Base-by-base conservation (phyloP, 768 basidiomycete genomes). In the Rhizopogon vinicolor region DNA sequence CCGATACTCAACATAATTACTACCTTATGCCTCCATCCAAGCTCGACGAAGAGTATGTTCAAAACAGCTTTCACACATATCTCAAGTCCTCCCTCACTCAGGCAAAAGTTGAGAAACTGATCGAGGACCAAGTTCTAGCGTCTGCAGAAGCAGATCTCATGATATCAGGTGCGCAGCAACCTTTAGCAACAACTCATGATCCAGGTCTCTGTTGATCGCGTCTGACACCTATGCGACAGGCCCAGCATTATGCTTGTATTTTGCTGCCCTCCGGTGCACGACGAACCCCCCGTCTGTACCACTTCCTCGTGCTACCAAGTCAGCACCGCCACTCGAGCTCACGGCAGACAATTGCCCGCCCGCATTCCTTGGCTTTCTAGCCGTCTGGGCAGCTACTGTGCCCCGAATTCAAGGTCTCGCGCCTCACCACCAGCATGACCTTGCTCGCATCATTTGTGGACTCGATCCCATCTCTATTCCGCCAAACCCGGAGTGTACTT, bases 81-180 rank as follows among this genome's bases (percentile, higher is more conserved):
- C 81, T 93, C 62, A 87, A 86, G 62, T 87, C 86, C 1, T 89
- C 89, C 0, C 72, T 93, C 10, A 78, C 87, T 0, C 84, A 86
- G 62, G 92, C 91, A 0, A 91, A 89, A 63, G 80, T 77, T 0
- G 92, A 94, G 68, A 72, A 75, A 3, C 74, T 94, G 2, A 73
- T 94, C 35, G 87, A 89, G 63, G 80, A 81, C 7, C 85, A 90
- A 41, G 68, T 90, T 1, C 74, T 93, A 5, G 86, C 85, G 37
- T 86, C 84, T 44, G 92, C 89, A 10, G 88, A 91, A 70, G 81
- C 78, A 0, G 91, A 93, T 75, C 70, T 93, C 31, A 93, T 93
- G 90, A 87, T 93, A 56, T 85, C 88, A 65, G 91, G 91, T 84
- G 49, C 58, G 77, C 60, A n/a, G 19, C 10, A 37, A 42, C 55